Conservation (phyloP, 176 grass and related monocot genomes). For the Lolium rigidum region DNA sequence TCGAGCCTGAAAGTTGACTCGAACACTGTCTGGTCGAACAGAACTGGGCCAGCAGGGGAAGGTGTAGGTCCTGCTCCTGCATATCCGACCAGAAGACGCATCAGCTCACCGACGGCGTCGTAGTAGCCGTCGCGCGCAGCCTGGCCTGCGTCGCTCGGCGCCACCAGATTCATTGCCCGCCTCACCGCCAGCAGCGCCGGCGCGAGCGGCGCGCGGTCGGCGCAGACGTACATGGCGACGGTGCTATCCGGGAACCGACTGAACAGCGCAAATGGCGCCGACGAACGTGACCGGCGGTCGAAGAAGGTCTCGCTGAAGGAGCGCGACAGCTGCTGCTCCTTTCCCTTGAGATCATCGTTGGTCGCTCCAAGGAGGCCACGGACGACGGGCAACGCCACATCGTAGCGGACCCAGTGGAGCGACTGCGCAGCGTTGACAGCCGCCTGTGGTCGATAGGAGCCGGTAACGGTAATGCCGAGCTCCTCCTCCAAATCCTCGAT, state of each 20-base stretch:
- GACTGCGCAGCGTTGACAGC: neutral
- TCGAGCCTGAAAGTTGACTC: neutral
- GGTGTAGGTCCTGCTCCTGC: neutral
- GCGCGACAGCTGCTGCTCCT: neutral
- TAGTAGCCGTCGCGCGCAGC: neutral
- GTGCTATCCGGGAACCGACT: conserved; percentile 9
- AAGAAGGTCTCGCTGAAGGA: conserved; percentile 14
- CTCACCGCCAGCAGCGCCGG: neutral
- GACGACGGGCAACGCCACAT: neutral
- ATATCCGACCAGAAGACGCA: neutral
- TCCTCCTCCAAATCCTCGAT: too few relatives aligned
- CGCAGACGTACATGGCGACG: conserved; percentile 36
- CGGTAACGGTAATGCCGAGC: too few relatives aligned
- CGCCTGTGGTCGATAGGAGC: neutral
- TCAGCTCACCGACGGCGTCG: neutral
- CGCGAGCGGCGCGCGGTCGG: conserved; percentile 15
- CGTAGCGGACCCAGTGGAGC: neutral
- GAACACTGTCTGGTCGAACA: neutral
- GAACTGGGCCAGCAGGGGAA: neutral
- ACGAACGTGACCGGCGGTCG: neutral
- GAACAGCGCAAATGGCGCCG: neutral
- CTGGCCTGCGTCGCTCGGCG: neutral
- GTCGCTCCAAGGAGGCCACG: neutral
- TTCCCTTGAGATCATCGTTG: conserved; percentile 14
- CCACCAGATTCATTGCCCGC: neutral